Base-by-base conservation (phyloP, 1,284 basidiomycete genomes). In the Tausonia pullulans region DNA sequence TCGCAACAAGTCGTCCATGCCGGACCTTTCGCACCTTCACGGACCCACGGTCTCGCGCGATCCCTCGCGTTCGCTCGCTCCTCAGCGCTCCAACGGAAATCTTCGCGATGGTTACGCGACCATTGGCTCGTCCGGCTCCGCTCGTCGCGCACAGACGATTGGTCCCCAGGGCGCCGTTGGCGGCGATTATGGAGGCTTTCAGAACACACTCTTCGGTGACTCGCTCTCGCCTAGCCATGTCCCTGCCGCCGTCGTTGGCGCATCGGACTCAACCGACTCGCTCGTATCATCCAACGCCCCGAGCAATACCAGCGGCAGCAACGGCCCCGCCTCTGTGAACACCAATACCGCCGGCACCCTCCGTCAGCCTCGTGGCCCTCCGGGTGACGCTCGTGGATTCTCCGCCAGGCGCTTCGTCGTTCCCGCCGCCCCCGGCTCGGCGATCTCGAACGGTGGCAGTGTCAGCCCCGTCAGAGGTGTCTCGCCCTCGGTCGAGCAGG, bases 1-100 rank as follows among this genome's bases (percentile, higher is more conserved):
- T 65, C 84, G 91, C 59, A 84, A 87, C 75, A 96, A 96, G 81
- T 95, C 95, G 78, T 94, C 90, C 14, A 96, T 96, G 93, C 93
- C 93, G 3, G 77, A 78, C 59, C 67, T 78, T 46, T 71, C 75
- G 13, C 75, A 74, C 6, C 75, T 77, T 68, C 74, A 74, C 68
- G 74, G 74, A 85, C 79, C 89, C 84, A 87, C 88, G 82, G 68
- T 77, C 50, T 71, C 79, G 67, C 88, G 91, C 66, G 83, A 87
- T 52, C 86, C 87, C 64, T 83, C 87, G 0, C 85, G 89, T 48
- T 86, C 88, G 58, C 81, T 95, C 57, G 84, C 81, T 58, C 85
- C 88, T 8, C 88, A 90, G 69, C 82, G 90, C 40, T 93, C 90
- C 48, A 92, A 88, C 70, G 90, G 88, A 58, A 95, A 95, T 76